These are phyloP conservation scores for Cyberlindnera saturnus DNA, from an alignment of 805 yeast species.

Conservation along the genomic window DNA sequence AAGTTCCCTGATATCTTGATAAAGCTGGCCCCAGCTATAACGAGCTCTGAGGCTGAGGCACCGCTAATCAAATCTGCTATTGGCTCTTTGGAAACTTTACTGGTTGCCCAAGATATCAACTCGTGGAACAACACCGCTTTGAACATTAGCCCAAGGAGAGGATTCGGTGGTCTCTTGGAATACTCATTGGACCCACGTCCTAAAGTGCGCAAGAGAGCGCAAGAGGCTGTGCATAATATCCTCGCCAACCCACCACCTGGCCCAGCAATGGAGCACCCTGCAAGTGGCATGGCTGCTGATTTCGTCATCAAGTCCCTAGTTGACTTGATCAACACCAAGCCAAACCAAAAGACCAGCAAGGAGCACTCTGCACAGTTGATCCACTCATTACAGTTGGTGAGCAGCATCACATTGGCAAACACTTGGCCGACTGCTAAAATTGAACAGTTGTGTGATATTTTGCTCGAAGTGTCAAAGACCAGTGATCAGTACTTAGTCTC, in stretches of 20 bases:
- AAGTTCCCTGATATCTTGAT: constrained; percentile 75
- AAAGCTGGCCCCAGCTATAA: constrained; percentile 74
- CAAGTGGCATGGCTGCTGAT: constrained; percentile 63
- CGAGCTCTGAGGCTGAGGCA: constrained; percentile 65
- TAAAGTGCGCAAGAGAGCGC: constrained; percentile 91
- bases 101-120: constrained; percentile 71
- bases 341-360: constrained; percentile 34
- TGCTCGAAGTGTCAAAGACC: constrained; percentile 72
- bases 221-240: constrained; percentile 71
- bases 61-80: constrained; percentile 77
- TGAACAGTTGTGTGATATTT: constrained; percentile 67
- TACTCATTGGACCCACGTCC: constrained; percentile 86
- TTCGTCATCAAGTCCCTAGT: constrained; percentile 53
- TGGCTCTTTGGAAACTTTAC: constrained; percentile 76
- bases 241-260: constrained; percentile 65
- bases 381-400: constrained; percentile 72
- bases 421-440: constrained; percentile 77
- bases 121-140: constrained; percentile 62
- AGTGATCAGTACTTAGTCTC: constrained; percentile 82
- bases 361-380: constrained; percentile 55
- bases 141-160: constrained; percentile 67
- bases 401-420: constrained; percentile 61
- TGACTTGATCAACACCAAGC: constrained; percentile 32
- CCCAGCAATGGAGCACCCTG: constrained; percentile 74
- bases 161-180: constrained; percentile 70